These are phyloP conservation scores for Nemania sp. DNA, from an alignment of 2,329 filamentous ascomycete genomes.

Conservation along the genomic window DNA sequence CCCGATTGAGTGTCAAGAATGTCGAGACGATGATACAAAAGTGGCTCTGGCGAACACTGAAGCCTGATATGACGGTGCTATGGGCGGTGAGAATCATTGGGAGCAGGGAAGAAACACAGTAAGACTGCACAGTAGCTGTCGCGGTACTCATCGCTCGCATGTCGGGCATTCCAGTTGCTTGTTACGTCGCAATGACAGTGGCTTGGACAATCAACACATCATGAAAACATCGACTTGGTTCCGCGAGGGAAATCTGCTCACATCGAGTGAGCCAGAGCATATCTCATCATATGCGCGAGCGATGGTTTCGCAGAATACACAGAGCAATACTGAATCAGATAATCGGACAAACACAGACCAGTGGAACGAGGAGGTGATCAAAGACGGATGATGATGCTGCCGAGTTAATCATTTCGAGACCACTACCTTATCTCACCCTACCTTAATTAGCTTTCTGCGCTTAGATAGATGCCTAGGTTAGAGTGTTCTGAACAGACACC, in stretches of 20 bases:
- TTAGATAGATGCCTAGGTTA: no score
- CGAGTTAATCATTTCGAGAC: conserved; percentile 4
- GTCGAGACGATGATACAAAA: background rate
- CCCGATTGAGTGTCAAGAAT: background rate
- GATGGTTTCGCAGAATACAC: background rate
- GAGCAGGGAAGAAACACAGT: background rate
- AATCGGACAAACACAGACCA: background rate
- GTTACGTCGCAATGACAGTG: no score
- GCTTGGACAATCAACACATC: background rate
- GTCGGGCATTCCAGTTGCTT: background rate
- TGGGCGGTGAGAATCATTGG: background rate
- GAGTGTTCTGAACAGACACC: background rate
- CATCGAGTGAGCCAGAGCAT: background rate
- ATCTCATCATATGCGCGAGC: background rate
- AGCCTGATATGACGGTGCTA: background rate
- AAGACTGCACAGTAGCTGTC: background rate
- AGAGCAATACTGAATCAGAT: background rate
- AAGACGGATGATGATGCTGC: conserved; percentile 1
- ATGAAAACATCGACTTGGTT: background rate
- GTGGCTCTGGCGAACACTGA: no score
- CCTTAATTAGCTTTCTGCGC: background rate
- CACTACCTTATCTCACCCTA: background rate
- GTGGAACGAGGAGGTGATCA: background rate
- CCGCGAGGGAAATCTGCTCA: no score
- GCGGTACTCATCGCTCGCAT: background rate